phyloP scores from a whole-genome alignment of 768 basidiomycete genomes.

The Pulveroboletus sp. region DNA sequence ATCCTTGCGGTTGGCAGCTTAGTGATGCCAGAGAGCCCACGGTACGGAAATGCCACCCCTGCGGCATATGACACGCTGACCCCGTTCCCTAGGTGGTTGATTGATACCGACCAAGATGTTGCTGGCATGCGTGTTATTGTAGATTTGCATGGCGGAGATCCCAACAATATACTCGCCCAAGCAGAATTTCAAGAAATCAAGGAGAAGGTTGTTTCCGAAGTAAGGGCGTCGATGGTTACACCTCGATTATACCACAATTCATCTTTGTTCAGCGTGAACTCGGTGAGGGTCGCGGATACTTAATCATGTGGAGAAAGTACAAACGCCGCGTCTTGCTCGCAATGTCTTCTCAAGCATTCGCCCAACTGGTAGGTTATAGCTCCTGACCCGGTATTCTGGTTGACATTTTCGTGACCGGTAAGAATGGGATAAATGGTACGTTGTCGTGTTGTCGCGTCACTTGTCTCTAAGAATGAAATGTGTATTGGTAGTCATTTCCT shows the following conservation, averaged over 20 bases:
- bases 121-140: constrained; percentile 85
- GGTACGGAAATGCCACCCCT: constrained; percentile 38
- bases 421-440: constrained; percentile 94
- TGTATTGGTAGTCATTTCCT: constrained; percentile 71
- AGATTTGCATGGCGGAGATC: constrained; percentile 82
- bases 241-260: neutral
- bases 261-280: constrained; percentile 53
- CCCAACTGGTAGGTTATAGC: constrained; percentile 68
- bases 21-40: constrained; percentile 85
- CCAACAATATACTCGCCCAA: constrained; percentile 58
- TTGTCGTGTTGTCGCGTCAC: constrained; percentile 1
- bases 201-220: constrained; percentile 68
- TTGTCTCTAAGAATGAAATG: constrained; percentile 5
- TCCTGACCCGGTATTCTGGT: neutral
- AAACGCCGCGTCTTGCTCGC: constrained; percentile 85
- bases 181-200: constrained; percentile 92
- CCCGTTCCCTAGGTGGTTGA: constrained; percentile 62
- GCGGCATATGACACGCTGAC: constrained; percentile 2
- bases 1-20: constrained; percentile 78
- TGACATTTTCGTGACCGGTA: constrained; percentile 2
- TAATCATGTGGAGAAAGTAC: constrained; percentile 82
- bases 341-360: constrained; percentile 94
- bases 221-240: constrained; percentile 24
- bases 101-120: constrained; percentile 78
- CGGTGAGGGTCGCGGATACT: constrained; percentile 73